Evolutionary conservation across 2,329 filamentous ascomycete species (phyloP).

Genomic region (Beauveria rudraprayagi): DNA sequence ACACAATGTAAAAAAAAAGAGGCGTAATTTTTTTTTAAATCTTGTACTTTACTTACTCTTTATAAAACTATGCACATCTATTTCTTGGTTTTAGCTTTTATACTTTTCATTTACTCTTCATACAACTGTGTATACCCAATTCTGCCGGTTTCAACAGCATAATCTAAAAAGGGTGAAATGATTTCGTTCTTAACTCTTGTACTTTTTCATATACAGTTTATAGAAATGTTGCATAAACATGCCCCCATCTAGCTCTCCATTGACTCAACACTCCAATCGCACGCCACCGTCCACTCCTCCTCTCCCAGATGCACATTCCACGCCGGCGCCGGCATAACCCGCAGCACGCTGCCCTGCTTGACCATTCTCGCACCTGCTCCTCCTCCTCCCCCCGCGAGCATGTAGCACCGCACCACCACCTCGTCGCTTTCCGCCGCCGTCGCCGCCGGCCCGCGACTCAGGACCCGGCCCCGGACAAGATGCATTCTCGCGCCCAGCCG

Average conservation of each 20-base stretch:
- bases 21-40: too few species aligned
- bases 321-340: conserved; percentile 25
- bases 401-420: conserved; percentile 16
- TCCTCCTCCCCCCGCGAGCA: conserved; percentile 30
- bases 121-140: neutral
- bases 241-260: neutral
- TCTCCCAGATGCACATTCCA: conserved; percentile 31
- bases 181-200: too few species aligned
- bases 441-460: neutral
- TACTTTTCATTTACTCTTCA: neutral
- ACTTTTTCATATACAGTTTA: too few species aligned
- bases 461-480: conserved; percentile 19
- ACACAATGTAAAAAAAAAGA: too few species aligned
- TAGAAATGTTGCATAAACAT: too few species aligned
- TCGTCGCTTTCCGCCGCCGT: neutral
- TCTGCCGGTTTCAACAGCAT: too few species aligned
- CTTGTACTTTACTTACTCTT: neutral
- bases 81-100: too few species aligned
- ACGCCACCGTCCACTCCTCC: conserved; percentile 30
- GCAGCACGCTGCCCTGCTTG: conserved; percentile 22
- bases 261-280: conserved; percentile 26
- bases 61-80: too few species aligned
- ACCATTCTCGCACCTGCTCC: conserved; percentile 16
- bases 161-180: too few species aligned
- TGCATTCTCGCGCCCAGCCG: conserved; percentile 27